These are phyloP conservation scores for Colletotrichum siamense DNA, from an alignment of 2,329 filamentous ascomycete species.

Conservation along the genomic window DNA sequence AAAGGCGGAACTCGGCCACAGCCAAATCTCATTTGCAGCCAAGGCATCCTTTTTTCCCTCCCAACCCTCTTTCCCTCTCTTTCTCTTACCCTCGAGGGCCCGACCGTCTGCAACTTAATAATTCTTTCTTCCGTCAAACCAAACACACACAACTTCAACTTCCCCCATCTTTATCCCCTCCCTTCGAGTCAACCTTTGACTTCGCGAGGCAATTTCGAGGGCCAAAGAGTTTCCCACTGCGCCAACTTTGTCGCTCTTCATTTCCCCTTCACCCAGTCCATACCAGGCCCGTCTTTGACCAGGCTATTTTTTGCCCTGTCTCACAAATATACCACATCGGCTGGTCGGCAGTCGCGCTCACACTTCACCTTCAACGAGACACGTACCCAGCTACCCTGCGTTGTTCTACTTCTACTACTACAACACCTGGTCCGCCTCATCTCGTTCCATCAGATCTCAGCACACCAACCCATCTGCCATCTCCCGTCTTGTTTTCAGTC, in stretches of 20 bases:
- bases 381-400: background rate
- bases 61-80: background rate
- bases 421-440: background rate
- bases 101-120: conserved; percentile 13
- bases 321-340: conserved; percentile 19
- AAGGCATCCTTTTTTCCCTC: conserved; percentile 17
- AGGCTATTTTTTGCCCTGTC: conserved; percentile 16
- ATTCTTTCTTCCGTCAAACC: background rate
- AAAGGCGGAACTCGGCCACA: conserved; percentile 22
- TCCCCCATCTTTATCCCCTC: background rate
- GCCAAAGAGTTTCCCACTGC: background rate
- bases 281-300: conserved; percentile 15
- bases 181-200: background rate
- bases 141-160: background rate
- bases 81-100: background rate
- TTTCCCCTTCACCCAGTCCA: conserved; percentile 17
- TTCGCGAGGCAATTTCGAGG: background rate
- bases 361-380: conserved; percentile 11
- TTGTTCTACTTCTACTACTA: background rate
- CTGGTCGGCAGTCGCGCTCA: conserved; percentile 11
- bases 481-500: background rate
- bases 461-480: background rate
- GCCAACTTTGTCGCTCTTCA: conserved; percentile 19
- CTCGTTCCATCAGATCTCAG: conserved; percentile 5
- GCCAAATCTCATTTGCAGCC: conserved; percentile 18